Conservation (phyloP, 2,329 filamentous ascomycete genomes). For the Paramyrothecium sp. region DNA sequence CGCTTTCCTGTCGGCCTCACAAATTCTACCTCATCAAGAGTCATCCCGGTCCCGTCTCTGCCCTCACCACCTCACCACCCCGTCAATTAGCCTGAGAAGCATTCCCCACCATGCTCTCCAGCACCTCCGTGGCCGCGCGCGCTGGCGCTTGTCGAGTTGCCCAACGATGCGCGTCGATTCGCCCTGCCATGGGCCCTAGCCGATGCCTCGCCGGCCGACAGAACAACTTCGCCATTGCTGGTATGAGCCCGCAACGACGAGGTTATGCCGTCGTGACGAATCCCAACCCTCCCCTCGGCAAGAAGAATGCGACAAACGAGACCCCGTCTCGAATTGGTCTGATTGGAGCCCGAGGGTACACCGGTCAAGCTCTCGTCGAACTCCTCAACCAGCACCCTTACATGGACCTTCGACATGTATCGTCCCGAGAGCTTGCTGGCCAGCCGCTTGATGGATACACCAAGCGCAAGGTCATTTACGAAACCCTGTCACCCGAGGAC, state of each 20-base stretch:
- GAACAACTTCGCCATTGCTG: conserved; percentile 4
- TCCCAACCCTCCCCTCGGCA: conserved; percentile 85
- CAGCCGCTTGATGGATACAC: conserved; percentile 85
- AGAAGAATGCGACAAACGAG: conserved; percentile 82
- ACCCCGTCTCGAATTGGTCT: conserved; percentile 78
- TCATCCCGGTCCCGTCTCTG: not conserved
- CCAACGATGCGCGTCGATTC: conserved; percentile 14
- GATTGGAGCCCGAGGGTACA: conserved; percentile 92
- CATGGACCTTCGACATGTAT: conserved; percentile 88
- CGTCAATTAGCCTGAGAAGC: conserved; percentile 10
- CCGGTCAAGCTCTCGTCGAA: conserved; percentile 84
- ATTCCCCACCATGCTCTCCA: conserved; percentile 11
- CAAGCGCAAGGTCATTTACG: conserved; percentile 89
- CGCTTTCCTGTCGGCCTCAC: not conserved
- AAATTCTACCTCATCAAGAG: not conserved
- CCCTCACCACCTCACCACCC: not conserved
- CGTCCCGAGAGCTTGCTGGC: conserved; percentile 86
- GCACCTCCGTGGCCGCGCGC: conserved; percentile 11
- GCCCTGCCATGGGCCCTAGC: not conserved
- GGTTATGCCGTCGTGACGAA: conserved; percentile 37
- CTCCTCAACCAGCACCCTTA: conserved; percentile 85
- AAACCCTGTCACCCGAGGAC: conserved; percentile 85
- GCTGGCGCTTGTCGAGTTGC: conserved; percentile 9
- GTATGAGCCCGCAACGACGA: not conserved
- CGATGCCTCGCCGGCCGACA: conserved; percentile 5